A percentile compares a stretch with the other conserved stretches of the same genome.
Evolutionary conservation across 495 filamentous ascomycete species (phyloP).

Genomic region (Aspergillus ellipticus): DNA sequence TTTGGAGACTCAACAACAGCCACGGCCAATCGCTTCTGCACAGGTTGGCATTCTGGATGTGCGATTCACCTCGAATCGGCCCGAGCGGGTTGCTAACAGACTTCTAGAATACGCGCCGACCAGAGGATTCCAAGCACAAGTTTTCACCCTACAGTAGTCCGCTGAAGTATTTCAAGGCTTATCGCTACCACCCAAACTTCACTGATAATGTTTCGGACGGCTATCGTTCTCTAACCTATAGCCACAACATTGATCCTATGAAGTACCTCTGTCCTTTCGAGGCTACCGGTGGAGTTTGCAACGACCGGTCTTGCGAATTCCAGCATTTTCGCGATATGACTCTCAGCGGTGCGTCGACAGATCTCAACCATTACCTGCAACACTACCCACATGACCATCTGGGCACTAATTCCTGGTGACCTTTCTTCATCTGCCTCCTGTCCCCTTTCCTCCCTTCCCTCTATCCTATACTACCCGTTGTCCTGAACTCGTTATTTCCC

Average conservation of each 20-base stretch:
- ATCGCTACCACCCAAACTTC: slow-evolving; percentile 81
- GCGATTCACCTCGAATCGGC: slow-evolving; percentile 25
- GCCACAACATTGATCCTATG: slow-evolving; percentile 74
- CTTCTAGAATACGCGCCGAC: slow-evolving; percentile 22
- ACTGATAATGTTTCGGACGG: slow-evolving; percentile 65
- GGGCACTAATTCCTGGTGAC: slow-evolving; percentile 9
- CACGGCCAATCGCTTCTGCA: slow-evolving; percentile 13
- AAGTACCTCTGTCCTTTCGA: slow-evolving; percentile 73
- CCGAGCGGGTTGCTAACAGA: slow-evolving; percentile 10
- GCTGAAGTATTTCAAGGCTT: slow-evolving; percentile 76
- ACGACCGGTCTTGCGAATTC: slow-evolving; percentile 61
- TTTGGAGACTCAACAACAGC: slow-evolving; percentile 17
- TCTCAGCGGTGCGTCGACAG: slow-evolving; percentile 73
- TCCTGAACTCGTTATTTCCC: slow-evolving; percentile 4
- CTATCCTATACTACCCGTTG: slow-evolving; percentile 6
- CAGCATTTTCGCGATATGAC: slow-evolving; percentile 81
- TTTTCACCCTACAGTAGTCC: slow-evolving; percentile 82
- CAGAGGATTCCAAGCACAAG: slow-evolving; percentile 20
- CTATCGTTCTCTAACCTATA: slow-evolving; percentile 88
- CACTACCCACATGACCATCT: slow-evolving; percentile 16
- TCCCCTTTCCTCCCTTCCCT: background rate
- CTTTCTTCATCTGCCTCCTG: slow-evolving; percentile 1
- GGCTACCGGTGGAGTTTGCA: slow-evolving; percentile 69
- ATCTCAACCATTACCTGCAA: slow-evolving; percentile 32
- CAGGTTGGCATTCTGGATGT: slow-evolving; percentile 36